Evolutionary conservation across 768 basidiomycete genomes (phyloP).

Genomic region (Boletus insuetus): DNA sequence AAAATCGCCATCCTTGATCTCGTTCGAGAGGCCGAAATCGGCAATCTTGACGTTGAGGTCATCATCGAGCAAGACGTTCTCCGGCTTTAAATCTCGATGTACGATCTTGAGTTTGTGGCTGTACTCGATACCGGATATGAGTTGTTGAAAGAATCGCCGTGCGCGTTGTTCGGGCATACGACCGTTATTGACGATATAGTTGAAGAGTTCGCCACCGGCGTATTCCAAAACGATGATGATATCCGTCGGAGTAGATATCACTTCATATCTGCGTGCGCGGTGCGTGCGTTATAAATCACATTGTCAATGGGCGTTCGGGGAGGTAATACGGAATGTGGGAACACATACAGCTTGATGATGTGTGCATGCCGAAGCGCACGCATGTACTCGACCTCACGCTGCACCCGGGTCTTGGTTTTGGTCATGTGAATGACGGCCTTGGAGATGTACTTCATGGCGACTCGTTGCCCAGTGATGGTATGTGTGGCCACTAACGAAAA

Average conservation of each 20-base stretch:
- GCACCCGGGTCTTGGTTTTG: constrained; percentile 88
- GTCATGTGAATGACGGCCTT: constrained; percentile 90
- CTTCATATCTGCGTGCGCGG: constrained; percentile 57
- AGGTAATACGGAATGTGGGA: background rate
- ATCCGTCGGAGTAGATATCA: constrained; percentile 90
- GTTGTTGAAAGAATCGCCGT: constrained; percentile 95
- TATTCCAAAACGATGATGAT: constrained; percentile 99
- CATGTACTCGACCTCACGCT: constrained; percentile 97
- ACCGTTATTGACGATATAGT: constrained; percentile 95
- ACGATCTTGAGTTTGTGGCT: constrained; percentile 96
- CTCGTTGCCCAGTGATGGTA: constrained; percentile 90
- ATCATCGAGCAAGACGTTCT: constrained; percentile 87
- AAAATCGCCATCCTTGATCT: constrained; percentile 96
- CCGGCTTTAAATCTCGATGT: constrained; percentile 96
- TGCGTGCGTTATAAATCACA: constrained; percentile 3
- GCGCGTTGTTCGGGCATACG: constrained; percentile 86
- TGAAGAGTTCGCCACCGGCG: constrained; percentile 95
- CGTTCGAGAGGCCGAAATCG: constrained; percentile 97
- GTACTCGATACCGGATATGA: constrained; percentile 92
- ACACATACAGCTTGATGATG: constrained; percentile 90
- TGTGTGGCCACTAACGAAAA: constrained; percentile 77
- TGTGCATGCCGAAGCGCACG: constrained; percentile 91
- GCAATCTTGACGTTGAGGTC: constrained; percentile 94
- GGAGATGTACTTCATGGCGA: constrained; percentile 97
- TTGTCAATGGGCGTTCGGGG: background rate